Percentiles rank a stretch among this genome's conserved stretches.
These are phyloP conservation scores for Eimeria mitis DNA, from an alignment of 169 alveolate species.

Conservation along the genomic window DNA sequence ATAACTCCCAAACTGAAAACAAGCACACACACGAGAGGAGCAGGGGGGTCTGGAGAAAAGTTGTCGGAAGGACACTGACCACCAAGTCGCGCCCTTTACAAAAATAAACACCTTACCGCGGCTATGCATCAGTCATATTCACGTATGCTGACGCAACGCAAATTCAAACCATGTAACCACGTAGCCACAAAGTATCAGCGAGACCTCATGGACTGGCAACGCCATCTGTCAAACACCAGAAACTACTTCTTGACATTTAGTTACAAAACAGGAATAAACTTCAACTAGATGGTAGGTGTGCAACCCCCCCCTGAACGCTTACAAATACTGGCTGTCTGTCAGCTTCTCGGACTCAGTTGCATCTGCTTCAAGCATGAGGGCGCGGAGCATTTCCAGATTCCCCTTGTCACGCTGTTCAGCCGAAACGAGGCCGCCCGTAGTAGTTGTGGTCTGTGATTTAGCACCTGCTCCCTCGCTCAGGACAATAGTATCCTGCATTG, in stretches of 20 bases:
- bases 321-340: conserved; percentile 14
- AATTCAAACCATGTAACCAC: not conserved
- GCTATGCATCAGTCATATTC: not conserved
- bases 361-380: conserved; percentile 37
- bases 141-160: not conserved
- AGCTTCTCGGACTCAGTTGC: conserved; percentile 33
- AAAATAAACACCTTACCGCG: not conserved
- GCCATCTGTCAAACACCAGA: not conserved
- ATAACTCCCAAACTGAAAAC: conserved; percentile 19
- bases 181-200: not conserved
- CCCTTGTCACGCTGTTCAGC: not conserved
- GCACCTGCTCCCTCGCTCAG: conserved; percentile 4
- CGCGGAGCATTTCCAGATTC: conserved; percentile 3
- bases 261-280: not conserved
- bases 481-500: too few relatives aligned
- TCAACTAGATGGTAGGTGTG: not conserved
- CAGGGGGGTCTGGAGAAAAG: not conserved
- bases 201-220: not conserved
- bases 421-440: not conserved
- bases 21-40: not conserved
- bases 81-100: not conserved
- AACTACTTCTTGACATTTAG: not conserved
- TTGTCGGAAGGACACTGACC: not conserved
- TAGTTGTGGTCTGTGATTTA: not conserved
- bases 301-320: not conserved